A percentile compares a stretch with the other conserved stretches of the same genome.
Evolutionary conservation across 2,329 filamentous ascomycete species (phyloP).

Genomic region (Epichloe elymi): DNA sequence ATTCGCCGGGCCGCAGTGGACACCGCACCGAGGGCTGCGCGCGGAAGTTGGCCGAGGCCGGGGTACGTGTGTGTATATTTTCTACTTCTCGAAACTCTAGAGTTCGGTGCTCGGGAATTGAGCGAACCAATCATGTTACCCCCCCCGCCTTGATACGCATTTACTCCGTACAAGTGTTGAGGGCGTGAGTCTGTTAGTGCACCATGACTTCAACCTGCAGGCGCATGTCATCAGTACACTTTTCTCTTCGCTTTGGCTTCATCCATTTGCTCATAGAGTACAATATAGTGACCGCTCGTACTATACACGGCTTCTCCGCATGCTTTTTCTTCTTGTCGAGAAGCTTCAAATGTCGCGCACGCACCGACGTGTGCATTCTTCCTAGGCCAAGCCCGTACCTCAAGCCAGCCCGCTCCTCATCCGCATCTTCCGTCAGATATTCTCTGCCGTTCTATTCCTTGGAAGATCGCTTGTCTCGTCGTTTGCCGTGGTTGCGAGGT

Average conservation of each 20-base stretch:
- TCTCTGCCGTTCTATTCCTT: conserved; percentile 11
- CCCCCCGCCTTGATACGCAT: not conserved
- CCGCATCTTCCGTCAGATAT: no score
- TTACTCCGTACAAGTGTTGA: not conserved
- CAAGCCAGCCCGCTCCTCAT: no score
- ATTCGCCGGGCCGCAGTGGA: no score
- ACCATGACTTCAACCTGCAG: no score
- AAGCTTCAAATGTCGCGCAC: no score
- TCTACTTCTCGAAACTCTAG: no score
- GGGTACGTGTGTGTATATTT: no score
- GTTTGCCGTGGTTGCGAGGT: conserved; percentile 81
- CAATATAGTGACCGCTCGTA: conserved; percentile 1
- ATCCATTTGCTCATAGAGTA: conserved; percentile 1
- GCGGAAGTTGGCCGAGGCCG: no score
- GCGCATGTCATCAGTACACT: not conserved
- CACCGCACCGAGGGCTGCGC: no score
- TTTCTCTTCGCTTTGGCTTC: not conserved
- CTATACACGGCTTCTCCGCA: not conserved
- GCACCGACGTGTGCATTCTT: not conserved
- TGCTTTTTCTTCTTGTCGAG: no score
- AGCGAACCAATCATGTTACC: not conserved
- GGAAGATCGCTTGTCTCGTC: conserved; percentile 48
- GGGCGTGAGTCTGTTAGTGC: no score
- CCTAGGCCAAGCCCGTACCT: no score
- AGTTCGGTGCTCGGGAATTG: not conserved